Conservation (phyloP, 495 filamentous ascomycete species). For the Aspergillus sclerotiicarbonarius region DNA sequence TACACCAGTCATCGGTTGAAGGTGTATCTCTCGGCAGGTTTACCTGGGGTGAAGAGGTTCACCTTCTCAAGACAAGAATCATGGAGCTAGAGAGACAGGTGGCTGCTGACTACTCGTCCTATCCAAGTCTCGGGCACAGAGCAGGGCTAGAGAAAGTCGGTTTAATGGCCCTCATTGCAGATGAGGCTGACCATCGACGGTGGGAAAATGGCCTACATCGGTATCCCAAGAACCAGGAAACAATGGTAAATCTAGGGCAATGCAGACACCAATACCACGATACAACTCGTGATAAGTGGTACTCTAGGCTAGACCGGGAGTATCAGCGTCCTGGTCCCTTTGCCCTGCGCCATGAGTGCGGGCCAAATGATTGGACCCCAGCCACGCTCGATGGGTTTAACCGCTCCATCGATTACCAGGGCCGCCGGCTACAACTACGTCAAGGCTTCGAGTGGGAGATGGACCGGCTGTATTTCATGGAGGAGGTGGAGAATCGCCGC, state of each 20-base stretch:
- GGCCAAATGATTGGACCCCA: not conserved
- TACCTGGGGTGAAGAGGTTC: not conserved
- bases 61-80: not conserved
- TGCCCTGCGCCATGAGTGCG: not conserved
- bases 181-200: not conserved
- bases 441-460: constrained; percentile 4
- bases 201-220: not conserved
- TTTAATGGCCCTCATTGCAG: not conserved
- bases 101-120: too few relatives aligned
- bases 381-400: not conserved
- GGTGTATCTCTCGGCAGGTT: not conserved
- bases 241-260: too few relatives aligned
- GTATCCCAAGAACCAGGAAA: too few relatives aligned
- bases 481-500: not conserved
- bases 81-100: not conserved
- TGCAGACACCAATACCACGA: too few relatives aligned
- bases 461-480: not conserved
- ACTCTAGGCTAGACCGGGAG: not conserved
- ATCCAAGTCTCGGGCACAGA: too few relatives aligned
- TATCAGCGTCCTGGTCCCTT: not conserved
- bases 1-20: not conserved
- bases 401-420: not conserved
- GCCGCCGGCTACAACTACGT: not conserved
- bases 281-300: not conserved
- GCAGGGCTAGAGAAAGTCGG: not conserved